phyloP scores from a whole-genome alignment of 164 flowering plant species.

The Brasenia schreberi region DNA sequence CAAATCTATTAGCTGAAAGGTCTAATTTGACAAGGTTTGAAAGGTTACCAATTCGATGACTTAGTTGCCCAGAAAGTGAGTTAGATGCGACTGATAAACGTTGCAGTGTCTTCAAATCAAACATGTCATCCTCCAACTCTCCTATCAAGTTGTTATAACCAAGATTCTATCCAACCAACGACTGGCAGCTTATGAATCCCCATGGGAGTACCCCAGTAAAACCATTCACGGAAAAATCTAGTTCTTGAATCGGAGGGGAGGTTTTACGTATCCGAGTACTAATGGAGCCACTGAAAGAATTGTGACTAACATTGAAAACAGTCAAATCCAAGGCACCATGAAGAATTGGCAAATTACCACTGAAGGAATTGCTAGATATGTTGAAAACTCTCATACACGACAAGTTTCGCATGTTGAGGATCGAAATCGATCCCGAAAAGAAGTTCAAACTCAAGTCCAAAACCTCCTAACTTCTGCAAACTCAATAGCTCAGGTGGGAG shows the following conservation, averaged over 20 bases:
- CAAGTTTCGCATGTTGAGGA: no score
- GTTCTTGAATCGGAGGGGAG: constrained; percentile 24
- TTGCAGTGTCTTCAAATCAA: constrained; percentile 37
- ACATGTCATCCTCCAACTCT: constrained; percentile 39
- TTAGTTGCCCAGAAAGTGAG: constrained; percentile 50
- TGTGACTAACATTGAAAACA: constrained; percentile 54
- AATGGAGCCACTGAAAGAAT: constrained; percentile 43
- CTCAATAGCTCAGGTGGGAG: no score
- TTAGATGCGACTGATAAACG: constrained; percentile 42
- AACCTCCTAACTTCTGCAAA: no score
- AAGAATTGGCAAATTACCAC: constrained; percentile 27
- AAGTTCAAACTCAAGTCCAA: no score
- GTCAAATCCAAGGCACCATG: constrained; percentile 25
- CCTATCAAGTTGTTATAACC: constrained; percentile 54
- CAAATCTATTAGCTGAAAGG: constrained; percentile 35
- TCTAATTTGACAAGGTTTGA: constrained; percentile 31
- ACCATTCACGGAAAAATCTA: constrained; percentile 55
- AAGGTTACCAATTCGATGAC: constrained; percentile 46
- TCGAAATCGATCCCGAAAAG: no score
- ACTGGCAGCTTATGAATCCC: constrained; percentile 40
- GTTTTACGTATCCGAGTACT: constrained; percentile 28
- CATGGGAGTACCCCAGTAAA: constrained; percentile 33
- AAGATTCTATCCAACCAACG: constrained; percentile 29
- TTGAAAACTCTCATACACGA: constrained; percentile 31
- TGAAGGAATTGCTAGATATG: constrained; percentile 51